Evolutionary conservation across 139 green algal species (phyloP).

Genomic region (Closterium sp.): DNA sequence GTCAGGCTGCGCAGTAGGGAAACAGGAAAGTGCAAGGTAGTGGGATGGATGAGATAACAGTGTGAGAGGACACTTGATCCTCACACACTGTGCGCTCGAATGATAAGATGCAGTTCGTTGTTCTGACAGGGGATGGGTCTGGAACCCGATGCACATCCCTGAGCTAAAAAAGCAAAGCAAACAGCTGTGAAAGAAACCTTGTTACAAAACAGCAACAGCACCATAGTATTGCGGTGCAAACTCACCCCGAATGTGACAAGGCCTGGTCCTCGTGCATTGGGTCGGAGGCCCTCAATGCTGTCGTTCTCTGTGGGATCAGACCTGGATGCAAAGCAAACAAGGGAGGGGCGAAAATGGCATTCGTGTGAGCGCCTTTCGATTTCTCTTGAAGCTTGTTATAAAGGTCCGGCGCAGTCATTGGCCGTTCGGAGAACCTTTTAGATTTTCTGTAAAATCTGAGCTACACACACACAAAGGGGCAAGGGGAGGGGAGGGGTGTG

Average conservation of each 20-base stretch:
- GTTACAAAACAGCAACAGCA: not conserved
- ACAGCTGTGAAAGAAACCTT: not conserved
- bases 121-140: too few relatives aligned
- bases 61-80: not conserved
- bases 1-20: constrained; percentile 66
- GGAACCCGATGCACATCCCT: not conserved
- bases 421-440: too few relatives aligned
- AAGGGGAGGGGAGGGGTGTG: too few relatives aligned
- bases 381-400: too few relatives aligned
- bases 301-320: constrained; percentile 97
- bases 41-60: not conserved
- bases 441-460: too few relatives aligned
- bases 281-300: constrained; percentile 87
- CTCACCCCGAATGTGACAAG: constrained; percentile 91
- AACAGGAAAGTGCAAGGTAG: not conserved
- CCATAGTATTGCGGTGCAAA: not conserved
- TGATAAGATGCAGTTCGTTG: not conserved
- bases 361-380: too few relatives aligned
- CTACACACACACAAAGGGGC: too few relatives aligned
- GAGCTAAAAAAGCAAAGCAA: not conserved
- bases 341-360: too few relatives aligned
- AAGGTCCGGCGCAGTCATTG: too few relatives aligned
- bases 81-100: not conserved
- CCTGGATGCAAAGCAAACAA: not conserved
- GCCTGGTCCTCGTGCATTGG: constrained; percentile 76